Evolutionary conservation across 2,329 filamentous ascomycete species (phyloP).

Genomic region (Ploettnerulaceae sp.): DNA sequence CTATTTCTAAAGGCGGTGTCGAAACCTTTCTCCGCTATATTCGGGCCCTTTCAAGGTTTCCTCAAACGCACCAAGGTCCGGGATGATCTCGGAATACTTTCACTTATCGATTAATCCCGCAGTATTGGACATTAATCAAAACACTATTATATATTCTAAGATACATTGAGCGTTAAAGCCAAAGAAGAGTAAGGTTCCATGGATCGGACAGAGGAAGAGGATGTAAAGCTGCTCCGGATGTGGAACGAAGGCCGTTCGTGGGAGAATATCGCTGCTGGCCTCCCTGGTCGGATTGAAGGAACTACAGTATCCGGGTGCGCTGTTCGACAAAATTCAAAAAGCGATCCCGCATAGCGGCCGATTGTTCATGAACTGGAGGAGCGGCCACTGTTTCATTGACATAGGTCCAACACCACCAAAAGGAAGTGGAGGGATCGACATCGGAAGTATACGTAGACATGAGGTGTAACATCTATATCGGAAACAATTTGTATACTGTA

Average conservation of each 20-base stretch:
- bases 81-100: constrained; percentile 4
- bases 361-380: no score
- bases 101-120: neutral
- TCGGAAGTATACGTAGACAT: no score
- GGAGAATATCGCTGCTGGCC: constrained; percentile 18
- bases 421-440: no score
- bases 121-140: constrained; percentile 7
- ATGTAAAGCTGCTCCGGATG: constrained; percentile 16
- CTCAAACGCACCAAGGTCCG: constrained; percentile 14
- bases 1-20: constrained; percentile 17
- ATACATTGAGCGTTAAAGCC: constrained; percentile 16
- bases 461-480: no score
- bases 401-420: no score
- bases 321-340: constrained; percentile 24
- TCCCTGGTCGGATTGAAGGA: constrained; percentile 19
- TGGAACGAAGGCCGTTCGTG: constrained; percentile 20
- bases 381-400: no score
- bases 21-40: constrained; percentile 18
- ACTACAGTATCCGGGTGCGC: constrained; percentile 22
- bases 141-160: constrained; percentile 16
- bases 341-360: constrained; percentile 13
- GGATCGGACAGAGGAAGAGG: constrained; percentile 16
- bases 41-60: constrained; percentile 19
- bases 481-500: no score
- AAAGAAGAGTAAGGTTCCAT: constrained; percentile 15